A percentile compares a stretch with the other conserved stretches of the same genome.
Conservation (phyloP, 345 rosid genomes). For the Physaria fendleri region DNA sequence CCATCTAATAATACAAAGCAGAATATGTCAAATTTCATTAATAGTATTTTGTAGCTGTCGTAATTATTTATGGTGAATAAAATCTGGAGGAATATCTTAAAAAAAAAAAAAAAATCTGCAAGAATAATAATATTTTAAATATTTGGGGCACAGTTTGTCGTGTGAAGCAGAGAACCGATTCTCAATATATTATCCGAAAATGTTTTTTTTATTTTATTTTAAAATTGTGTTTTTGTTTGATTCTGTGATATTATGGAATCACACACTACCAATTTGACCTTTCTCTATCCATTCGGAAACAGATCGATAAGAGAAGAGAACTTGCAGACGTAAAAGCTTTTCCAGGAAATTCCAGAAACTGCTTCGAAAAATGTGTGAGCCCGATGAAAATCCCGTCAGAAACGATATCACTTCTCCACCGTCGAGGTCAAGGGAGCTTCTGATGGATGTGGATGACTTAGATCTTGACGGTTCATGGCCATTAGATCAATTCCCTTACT, state of each 20-base stretch:
- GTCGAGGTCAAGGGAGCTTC: slow-evolving; percentile 39
- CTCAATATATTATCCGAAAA: slow-evolving; percentile 29
- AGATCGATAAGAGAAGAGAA: neutral
- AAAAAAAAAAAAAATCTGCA: neutral
- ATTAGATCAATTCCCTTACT: slow-evolving; percentile 58
- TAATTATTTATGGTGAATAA: slow-evolving; percentile 21
- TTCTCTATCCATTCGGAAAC: slow-evolving; percentile 18
- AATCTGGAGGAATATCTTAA: slow-evolving; percentile 16
- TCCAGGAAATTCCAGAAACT: slow-evolving; percentile 22
- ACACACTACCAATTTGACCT: slow-evolving; percentile 30
- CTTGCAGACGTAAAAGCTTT: too few species aligned
- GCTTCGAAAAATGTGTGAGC: slow-evolving; percentile 45
- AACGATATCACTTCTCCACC: slow-evolving; percentile 14
- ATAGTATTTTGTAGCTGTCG: neutral
- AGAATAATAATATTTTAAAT: slow-evolving; percentile 6
- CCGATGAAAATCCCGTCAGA: slow-evolving; percentile 35
- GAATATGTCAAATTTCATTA: too few species aligned
- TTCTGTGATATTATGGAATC: slow-evolving; percentile 33
- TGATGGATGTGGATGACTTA: slow-evolving; percentile 62
- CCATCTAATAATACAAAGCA: too few species aligned
- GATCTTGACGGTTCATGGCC: slow-evolving; percentile 72
- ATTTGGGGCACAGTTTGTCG: slow-evolving; percentile 23
- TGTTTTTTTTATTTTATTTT: neutral
- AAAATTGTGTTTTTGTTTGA: slow-evolving; percentile 21
- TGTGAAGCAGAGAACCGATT: slow-evolving; percentile 34